Conservation (phyloP, 2,329 filamentous ascomycete genomes). For the Zalaria obscura region DNA sequence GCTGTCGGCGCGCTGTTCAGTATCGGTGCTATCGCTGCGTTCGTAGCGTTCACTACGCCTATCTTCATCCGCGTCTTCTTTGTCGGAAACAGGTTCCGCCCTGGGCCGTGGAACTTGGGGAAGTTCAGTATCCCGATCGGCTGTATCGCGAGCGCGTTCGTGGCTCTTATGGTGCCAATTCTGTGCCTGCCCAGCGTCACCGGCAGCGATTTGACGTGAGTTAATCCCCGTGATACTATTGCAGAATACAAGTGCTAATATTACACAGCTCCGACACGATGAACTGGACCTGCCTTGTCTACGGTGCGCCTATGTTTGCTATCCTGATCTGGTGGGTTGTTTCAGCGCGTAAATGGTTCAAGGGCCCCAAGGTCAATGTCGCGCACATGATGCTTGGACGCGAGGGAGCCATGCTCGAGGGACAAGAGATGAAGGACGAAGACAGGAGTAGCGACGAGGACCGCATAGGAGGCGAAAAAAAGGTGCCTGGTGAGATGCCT, state of each 20-base stretch:
- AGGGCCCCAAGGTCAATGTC: constrained; percentile 54
- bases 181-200: constrained; percentile 48
- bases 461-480: no score
- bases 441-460: not conserved
- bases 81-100: constrained; percentile 48
- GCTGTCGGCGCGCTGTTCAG: constrained; percentile 56
- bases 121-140: constrained; percentile 44
- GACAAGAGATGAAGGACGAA: not conserved
- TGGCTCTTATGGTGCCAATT: constrained; percentile 53
- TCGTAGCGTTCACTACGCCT: constrained; percentile 45
- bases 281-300: constrained; percentile 58
- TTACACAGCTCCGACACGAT: constrained; percentile 32
- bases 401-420: not conserved
- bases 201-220: constrained; percentile 37
- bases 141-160: constrained; percentile 41
- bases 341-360: constrained; percentile 54
- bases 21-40: constrained; percentile 55
- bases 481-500: no score
- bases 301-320: constrained; percentile 31
- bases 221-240: constrained; percentile 12
- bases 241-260: not conserved
- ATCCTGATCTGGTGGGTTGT: constrained; percentile 49
- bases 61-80: constrained; percentile 45
- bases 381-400: constrained; percentile 28
- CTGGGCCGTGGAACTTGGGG: constrained; percentile 56